Conservation (phyloP, 106 monocot species). For the Cymbidium sinense region DNA sequence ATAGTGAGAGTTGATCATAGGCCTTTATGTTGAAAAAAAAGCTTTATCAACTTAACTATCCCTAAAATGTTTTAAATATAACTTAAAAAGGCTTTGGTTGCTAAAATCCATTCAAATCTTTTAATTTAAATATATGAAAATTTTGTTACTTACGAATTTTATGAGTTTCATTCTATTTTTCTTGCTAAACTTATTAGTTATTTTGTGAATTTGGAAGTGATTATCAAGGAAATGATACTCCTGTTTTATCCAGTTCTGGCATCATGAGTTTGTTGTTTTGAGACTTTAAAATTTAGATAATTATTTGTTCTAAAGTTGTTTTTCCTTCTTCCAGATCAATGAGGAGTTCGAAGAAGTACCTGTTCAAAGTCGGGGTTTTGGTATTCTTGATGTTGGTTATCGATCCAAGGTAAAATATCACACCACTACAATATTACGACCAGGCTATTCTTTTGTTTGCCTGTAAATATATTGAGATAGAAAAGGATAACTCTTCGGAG, state of each 20-base stretch:
- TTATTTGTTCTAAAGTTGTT: no score
- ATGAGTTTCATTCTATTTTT: background rate
- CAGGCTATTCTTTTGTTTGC: background rate
- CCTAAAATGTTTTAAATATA: background rate
- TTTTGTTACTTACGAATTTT: background rate
- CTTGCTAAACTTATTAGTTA: background rate
- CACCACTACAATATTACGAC: background rate
- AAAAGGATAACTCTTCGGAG: background rate
- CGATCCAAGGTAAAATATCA: conserved; percentile 54
- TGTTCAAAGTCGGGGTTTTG: conserved; percentile 83
- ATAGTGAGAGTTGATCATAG: background rate
- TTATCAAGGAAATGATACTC: background rate
- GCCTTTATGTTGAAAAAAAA: background rate
- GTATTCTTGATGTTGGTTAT: conserved; percentile 89
- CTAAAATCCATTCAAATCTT: background rate
- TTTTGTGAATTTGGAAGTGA: no score
- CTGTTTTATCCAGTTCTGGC: no score
- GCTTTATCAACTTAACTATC: background rate
- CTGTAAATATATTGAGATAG: background rate
- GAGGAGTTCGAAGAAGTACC: conserved; percentile 93
- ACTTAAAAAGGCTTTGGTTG: background rate
- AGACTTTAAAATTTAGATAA: no score
- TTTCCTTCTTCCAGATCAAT: conserved; percentile 33
- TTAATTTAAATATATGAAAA: background rate
- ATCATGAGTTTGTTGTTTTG: no score